Evolutionary conservation across 1,284 basidiomycete species (phyloP).

Genomic region (Cryptococcus hybrid): DNA sequence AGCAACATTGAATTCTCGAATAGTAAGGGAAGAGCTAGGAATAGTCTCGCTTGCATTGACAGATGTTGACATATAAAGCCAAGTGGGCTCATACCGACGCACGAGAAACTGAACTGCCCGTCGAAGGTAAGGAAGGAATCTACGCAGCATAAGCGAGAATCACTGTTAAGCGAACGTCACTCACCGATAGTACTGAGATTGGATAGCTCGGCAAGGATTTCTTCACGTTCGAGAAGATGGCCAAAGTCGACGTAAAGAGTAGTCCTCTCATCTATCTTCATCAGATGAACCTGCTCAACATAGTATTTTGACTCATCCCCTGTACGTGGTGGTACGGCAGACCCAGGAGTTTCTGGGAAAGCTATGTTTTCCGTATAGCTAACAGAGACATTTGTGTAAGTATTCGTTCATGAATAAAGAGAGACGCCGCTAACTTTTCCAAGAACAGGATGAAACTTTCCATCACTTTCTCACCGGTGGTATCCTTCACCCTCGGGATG

Average conservation of each 20-base stretch:
- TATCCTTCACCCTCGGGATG: conserved; percentile 82
- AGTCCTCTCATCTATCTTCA: conserved; percentile 89
- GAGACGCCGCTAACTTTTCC: conserved; percentile 65
- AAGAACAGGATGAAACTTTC: conserved; percentile 89
- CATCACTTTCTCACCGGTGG: conserved; percentile 87
- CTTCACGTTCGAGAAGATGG: conserved; percentile 85
- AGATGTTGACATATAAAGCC: conserved; percentile 79
- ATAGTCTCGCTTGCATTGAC: conserved; percentile 51
- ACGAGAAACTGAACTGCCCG: conserved; percentile 88
- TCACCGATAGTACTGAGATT: conserved; percentile 86
- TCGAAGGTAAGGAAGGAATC: conserved; percentile 88
- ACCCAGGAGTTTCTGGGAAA: conserved; percentile 69
- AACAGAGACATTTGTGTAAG: background rate
- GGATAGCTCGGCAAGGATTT: conserved; percentile 91
- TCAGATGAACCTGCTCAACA: conserved; percentile 85
- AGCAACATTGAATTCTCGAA: conserved; percentile 90
- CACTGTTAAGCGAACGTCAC: conserved; percentile 6
- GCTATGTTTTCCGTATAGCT: conserved; percentile 80
- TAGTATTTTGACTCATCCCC: conserved; percentile 62
- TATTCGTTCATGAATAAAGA: background rate
- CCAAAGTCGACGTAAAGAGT: conserved; percentile 96
- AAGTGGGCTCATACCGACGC: conserved; percentile 82
- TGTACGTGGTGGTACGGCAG: conserved; percentile 56
- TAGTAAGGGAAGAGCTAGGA: conserved; percentile 71
- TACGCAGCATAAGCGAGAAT: conserved; percentile 10